Percentiles rank a stretch among this genome's conserved stretches.
These are phyloP conservation scores for Phanerochaete carnosa DNA, from an alignment of 768 basidiomycete species.

Conservation along the genomic window DNA sequence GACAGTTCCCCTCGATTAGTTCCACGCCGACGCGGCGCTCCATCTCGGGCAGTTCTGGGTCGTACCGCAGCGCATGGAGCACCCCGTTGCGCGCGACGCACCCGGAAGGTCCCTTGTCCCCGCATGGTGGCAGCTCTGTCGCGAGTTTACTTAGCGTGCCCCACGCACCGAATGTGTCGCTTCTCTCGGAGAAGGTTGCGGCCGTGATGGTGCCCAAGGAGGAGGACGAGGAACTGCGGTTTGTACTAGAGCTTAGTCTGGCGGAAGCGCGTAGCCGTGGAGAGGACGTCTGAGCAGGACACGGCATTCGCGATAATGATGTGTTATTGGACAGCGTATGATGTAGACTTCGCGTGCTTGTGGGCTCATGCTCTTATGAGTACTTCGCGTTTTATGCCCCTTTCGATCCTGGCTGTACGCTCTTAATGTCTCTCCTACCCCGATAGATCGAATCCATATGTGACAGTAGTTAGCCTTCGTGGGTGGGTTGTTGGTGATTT, in stretches of 20 bases:
- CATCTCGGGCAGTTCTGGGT: constrained; percentile 20
- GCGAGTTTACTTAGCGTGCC: constrained; percentile 10
- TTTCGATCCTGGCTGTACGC: neutral
- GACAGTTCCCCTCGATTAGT: constrained; percentile 33
- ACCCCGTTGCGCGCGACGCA: constrained; percentile 23
- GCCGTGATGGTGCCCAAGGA: constrained; percentile 27
- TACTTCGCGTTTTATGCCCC: neutral
- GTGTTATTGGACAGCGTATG: neutral
- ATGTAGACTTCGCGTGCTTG: no score
- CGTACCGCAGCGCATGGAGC: constrained; percentile 28
- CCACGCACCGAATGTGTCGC: constrained; percentile 4
- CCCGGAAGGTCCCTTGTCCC: constrained; percentile 21
- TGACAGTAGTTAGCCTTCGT: no score
- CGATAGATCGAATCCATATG: no score
- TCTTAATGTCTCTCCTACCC: no score
- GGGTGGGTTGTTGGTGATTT: no score
- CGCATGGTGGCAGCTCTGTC: constrained; percentile 3
- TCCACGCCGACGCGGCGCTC: constrained; percentile 19
- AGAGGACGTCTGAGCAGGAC: constrained; percentile 16
- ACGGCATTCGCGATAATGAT: no score
- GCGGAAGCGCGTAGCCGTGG: constrained; percentile 51
- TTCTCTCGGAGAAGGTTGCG: constrained; percentile 5
- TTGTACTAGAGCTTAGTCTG: constrained; percentile 69
- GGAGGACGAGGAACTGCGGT: constrained; percentile 61
- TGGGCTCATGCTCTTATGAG: neutral